Evolutionary conservation across 179 eudicot species (phyloP), one percentile per base, ranked within the genome.

Genomic region (Kewa caespitosa): DNA sequence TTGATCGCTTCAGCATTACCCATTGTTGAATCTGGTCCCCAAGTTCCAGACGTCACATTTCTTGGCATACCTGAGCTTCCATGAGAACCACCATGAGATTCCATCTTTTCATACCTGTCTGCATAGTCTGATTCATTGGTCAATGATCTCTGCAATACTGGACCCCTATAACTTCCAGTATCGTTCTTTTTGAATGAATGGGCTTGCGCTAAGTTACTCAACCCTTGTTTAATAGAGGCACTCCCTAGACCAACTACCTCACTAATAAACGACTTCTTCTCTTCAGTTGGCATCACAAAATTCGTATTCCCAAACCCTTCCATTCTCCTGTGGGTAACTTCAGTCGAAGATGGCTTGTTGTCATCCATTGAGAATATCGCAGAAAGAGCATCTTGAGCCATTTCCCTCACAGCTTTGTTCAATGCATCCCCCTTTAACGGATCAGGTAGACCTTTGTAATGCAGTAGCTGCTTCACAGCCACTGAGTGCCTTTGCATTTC

Each of bases 401-500:
- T 89, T 78, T 91, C 97, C 77, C 98, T 86, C 37, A 94, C 98
- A 68, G 96, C 91, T 78, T 94, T 92, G 79, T 90, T 94, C 67
- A 92, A 78, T 33, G 98, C 90, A 86, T 94, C 98, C 43, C 96
- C 97, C 76, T 94, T 94, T 74, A 94, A 64, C 73, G 98, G 94
- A 80, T 94, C 94, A 18, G 86, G 83, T 63, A 86, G 86, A 67
- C 98, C 98, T 84, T 85, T 92, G 86, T 94, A 86, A 79, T 94
- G 97, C 74, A 90, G 86, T 76, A 94, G 81, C 78, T 94, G 97
- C 38, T 94, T 88, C 70, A 94, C 88, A 59, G 98, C 94, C 83
- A 89, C 96, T 12, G 98, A 90, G 80, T 94, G 87, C 87, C 97
- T 89, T 84, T 94, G 98, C 97, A 92, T 92, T 77, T 94, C 98